phyloP scores from a whole-genome alignment of 768 basidiomycete genomes.

The Saitozyma podzolica region DNA sequence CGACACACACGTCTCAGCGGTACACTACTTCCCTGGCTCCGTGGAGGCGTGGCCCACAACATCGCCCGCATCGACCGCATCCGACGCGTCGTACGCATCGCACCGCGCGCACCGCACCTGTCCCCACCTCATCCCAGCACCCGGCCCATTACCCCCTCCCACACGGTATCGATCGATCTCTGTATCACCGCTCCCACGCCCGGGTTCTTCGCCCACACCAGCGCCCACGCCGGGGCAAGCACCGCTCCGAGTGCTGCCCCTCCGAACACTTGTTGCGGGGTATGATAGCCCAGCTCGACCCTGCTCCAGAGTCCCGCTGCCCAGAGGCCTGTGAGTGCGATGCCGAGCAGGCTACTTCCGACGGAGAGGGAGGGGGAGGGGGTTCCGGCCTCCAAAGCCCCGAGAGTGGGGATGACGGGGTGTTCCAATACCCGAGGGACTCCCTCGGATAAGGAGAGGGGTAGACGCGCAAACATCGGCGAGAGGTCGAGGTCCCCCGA shows the following conservation, averaged over 20 bases:
- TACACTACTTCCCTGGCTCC: too few species aligned
- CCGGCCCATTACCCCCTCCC: slow-evolving; percentile 11
- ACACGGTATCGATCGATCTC: slow-evolving; percentile 21
- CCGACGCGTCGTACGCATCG: too few species aligned
- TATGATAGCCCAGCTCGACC: slow-evolving; percentile 50
- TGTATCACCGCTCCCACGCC: slow-evolving; percentile 15
- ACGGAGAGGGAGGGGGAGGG: background rate
- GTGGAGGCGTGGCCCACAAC: too few species aligned
- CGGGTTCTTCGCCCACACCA: slow-evolving; percentile 20
- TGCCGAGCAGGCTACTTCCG: background rate
- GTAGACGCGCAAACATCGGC: slow-evolving; percentile 12
- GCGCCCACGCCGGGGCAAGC: slow-evolving; percentile 31
- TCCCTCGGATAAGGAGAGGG: background rate
- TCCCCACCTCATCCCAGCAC: slow-evolving; percentile 22
- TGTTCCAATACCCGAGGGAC: too few species aligned
- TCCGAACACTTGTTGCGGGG: slow-evolving; percentile 34
- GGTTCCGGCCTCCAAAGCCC: slow-evolving; percentile 1
- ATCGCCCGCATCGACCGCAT: too few species aligned
- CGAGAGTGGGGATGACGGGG: slow-evolving; percentile 1
- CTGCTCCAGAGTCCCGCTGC: slow-evolving; percentile 40
- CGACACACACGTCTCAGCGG: too few species aligned
- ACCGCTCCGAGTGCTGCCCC: slow-evolving; percentile 31
- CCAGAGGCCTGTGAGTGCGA: slow-evolving; percentile 25
- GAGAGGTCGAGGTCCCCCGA: background rate
- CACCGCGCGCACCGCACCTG: too few species aligned